Evolutionary conservation across 2,329 filamentous ascomycete species (phyloP), one percentile per base, ranked within the genome.

Genomic region (Tolypocladium tundrense): DNA sequence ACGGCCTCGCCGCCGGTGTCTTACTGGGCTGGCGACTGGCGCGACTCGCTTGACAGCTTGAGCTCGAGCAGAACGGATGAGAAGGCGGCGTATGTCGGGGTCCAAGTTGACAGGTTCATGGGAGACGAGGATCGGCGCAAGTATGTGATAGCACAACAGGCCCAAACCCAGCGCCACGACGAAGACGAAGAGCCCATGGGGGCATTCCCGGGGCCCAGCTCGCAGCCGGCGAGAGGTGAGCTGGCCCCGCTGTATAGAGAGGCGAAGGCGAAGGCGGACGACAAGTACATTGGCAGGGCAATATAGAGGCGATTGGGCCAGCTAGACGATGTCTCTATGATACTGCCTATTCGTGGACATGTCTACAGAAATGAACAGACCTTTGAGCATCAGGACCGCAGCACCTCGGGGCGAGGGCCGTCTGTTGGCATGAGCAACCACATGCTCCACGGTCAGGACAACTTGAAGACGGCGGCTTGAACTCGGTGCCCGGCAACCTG

Each of bases 111-210:
- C 65, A 88, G 82, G 65, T 83, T 93, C 66, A 89, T 95, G 83
- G 84, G 84, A 61, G 85, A 88, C 8, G 89, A 94, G 69, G 89
- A 93, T 67, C 82, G 84, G 41, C 81, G 80, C 62, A 88, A 90
- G 66, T 90, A 91, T 68, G 81, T 85, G 65, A 81, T 89, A 66
- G 85, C 86, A 2, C 88, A 88, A 67, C 78, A 80, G 48, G 78
- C 72, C 58, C 79, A 81, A 64, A 67, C 73, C 41, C 73, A 68
- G 59, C 67, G 53, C 13, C 54, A 37, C 7, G 57, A 54, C 3
- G 41, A 54, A 27, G 27, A 35, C 50, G 19, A 21, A 16, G 40
- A 42, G 40, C 16, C 10, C 19, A 9, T 19, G 19, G 31, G 13
- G 13, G 13, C 48, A n/a, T 52, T 21, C 19, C 31, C 10, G 10